A percentile compares a stretch with the other conserved stretches of the same genome.
These are phyloP conservation scores for Pelargonium myrrhifolium DNA, from an alignment of 441 rosid species.

Conservation along the genomic window DNA sequence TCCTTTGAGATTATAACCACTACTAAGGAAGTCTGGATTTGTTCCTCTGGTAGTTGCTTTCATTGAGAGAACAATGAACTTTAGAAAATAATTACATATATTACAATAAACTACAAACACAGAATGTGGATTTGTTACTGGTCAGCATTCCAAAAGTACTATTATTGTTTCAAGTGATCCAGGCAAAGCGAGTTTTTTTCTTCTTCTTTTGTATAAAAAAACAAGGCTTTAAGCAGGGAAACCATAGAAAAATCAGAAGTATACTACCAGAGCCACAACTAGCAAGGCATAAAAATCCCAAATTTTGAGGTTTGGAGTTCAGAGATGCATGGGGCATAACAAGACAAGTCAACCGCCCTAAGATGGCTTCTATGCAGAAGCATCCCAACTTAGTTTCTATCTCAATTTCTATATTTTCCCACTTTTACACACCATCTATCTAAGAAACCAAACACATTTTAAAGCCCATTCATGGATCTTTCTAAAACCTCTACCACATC, in stretches of 20 bases:
- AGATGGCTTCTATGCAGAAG: too few species aligned
- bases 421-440: neutral
- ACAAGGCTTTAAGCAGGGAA: neutral
- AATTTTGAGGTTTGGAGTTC: neutral
- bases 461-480: neutral
- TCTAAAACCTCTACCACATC: neutral
- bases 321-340: neutral
- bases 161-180: neutral
- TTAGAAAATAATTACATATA: neutral
- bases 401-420: neutral
- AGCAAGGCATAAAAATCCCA: neutral
- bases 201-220: neutral
- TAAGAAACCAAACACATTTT: neutral
- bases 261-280: neutral
- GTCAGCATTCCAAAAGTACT: neutral
- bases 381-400: neutral
- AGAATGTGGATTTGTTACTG: neutral
- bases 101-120: neutral
- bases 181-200: neutral
- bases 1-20: neutral
- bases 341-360: neutral
- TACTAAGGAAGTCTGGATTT: neutral
- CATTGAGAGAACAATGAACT: neutral
- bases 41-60: neutral
- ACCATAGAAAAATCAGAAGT: neutral